phyloP scores from a whole-genome alignment of 1,284 basidiomycete species.

The Ganoderma boninense region DNA sequence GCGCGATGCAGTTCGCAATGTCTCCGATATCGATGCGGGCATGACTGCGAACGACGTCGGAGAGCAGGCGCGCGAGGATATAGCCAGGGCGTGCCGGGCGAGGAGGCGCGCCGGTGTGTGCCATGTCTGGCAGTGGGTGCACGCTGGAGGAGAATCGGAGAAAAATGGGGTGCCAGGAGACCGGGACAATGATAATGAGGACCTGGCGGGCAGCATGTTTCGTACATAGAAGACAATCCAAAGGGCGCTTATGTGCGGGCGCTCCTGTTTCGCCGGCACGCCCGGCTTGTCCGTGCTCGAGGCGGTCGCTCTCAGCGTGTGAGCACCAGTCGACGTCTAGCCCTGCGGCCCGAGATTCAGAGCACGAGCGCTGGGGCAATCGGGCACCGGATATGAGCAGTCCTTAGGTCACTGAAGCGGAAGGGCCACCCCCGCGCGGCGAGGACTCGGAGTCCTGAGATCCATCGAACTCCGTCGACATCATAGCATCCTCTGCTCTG shows the following conservation, averaged over 20 bases:
- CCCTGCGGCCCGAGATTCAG: background rate
- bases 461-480: conserved; percentile 2
- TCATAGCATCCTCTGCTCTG: conserved; percentile 7
- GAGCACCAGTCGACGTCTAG: background rate
- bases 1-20: conserved; percentile 10
- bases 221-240: conserved; percentile 5
- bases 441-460: background rate
- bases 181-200: conserved; percentile 9
- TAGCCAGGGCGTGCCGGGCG: background rate
- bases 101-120: background rate
- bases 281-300: background rate
- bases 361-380: background rate
- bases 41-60: background rate
- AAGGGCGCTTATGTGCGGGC: background rate
- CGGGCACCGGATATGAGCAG: background rate
- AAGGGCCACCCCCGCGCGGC: background rate
- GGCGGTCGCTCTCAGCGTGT: background rate
- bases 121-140: conserved; percentile 3
- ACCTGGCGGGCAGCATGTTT: conserved; percentile 6
- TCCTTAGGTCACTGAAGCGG: background rate
- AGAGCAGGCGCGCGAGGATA: background rate
- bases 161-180: conserved; percentile 13
- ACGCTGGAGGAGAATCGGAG: background rate
- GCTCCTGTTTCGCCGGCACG: conserved; percentile 1
- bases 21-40: conserved; percentile 13